A percentile compares a stretch with the other conserved stretches of the same genome.
Conservation (phyloP, 768 basidiomycete species). For the Lactarius vividus region DNA sequence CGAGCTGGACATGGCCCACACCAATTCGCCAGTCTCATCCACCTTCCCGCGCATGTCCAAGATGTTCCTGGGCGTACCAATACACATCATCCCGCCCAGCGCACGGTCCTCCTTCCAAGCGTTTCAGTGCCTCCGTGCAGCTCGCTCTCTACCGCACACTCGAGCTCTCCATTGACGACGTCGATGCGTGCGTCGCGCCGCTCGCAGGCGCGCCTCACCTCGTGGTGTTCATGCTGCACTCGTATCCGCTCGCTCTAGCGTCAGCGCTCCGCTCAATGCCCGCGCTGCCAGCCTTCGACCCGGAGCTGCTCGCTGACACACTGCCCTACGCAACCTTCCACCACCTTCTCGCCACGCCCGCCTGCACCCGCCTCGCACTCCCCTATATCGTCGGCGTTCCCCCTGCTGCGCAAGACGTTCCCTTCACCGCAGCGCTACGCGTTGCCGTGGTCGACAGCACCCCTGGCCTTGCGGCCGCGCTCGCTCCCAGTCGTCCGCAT, state of each 20-base stretch:
- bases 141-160: conserved; percentile 31
- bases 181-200: conserved; percentile 30
- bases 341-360: conserved; percentile 30
- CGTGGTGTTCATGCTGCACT: no score
- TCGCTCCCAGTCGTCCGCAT: conserved; percentile 34
- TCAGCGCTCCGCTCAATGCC: conserved; percentile 37
- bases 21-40: conserved; percentile 1
- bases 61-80: background rate
- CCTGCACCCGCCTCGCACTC: conserved; percentile 23
- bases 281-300: conserved; percentile 31
- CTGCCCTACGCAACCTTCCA: conserved; percentile 29
- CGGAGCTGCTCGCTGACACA: conserved; percentile 30
- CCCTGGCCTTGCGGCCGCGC: conserved; percentile 29
- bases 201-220: conserved; percentile 31
- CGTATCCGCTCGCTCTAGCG: no score
- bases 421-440: conserved; percentile 17
- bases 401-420: conserved; percentile 20
- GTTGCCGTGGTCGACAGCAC: conserved; percentile 31
- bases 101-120: background rate
- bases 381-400: conserved; percentile 18
- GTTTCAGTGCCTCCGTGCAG: conserved; percentile 30
- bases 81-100: background rate
- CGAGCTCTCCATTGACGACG: conserved; percentile 24
- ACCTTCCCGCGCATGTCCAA: background rate
- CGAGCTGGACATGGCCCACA: background rate